These are phyloP conservation scores for Nicotiana undulata DNA, from an alignment of 257 asterid genomes.

Conservation along the genomic window DNA sequence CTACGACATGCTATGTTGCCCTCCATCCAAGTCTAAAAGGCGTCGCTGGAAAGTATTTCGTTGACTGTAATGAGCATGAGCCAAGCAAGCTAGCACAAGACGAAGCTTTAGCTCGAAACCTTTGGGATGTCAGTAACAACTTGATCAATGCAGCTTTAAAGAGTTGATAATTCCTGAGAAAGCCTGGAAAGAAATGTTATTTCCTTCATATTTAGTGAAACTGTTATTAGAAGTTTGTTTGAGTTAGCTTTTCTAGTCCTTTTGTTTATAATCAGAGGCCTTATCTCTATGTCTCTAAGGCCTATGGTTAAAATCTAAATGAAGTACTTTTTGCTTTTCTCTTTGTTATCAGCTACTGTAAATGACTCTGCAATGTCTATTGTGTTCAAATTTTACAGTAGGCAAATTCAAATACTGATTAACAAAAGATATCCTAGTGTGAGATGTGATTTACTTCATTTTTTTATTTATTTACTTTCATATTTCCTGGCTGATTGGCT, in stretches of 20 bases:
- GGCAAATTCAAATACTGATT: not conserved
- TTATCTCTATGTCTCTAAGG: not conserved
- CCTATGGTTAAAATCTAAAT: too few species aligned
- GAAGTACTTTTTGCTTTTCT: not conserved
- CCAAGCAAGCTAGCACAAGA: conserved; percentile 34
- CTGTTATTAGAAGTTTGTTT: not conserved
- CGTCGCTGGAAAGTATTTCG: conserved; percentile 46
- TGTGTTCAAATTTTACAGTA: not conserved
- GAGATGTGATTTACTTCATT: not conserved
- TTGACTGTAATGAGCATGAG: conserved; percentile 40
- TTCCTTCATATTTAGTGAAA: not conserved
- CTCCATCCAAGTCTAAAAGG: conserved; percentile 53
- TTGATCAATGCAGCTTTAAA: conserved; percentile 33
- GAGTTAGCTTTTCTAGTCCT: not conserved
- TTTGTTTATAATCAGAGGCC: not conserved
- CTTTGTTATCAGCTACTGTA: not conserved
- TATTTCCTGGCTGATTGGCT: not conserved
- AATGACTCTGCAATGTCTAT: not conserved
- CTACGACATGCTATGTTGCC: conserved; percentile 69
- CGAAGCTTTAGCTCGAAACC: conserved; percentile 34
- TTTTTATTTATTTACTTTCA: too few species aligned
- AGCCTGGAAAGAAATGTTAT: not conserved
- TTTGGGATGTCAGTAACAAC: conserved; percentile 68
- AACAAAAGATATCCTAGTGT: not conserved
- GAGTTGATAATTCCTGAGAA: conserved; percentile 1